Conservation (phyloP, 1,284 basidiomycete species). For the Trichosporon asahii region DNA sequence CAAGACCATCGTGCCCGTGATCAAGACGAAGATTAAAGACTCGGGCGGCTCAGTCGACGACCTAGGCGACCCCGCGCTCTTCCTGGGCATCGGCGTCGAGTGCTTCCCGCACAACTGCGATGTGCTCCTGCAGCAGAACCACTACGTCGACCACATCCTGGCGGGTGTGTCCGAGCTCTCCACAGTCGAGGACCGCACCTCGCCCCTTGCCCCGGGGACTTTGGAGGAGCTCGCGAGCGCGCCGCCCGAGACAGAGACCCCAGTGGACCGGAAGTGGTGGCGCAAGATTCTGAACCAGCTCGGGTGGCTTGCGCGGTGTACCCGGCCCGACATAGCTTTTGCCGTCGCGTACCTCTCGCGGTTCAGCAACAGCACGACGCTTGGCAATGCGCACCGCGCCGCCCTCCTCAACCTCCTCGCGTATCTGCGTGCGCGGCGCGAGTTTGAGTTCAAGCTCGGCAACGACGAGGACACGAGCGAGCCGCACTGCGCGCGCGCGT, state of each 20-base stretch:
- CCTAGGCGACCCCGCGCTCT: not conserved
- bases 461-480: constrained; percentile 9
- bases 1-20: constrained; percentile 2
- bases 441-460: constrained; percentile 8
- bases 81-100: constrained; percentile 5
- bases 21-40: constrained; percentile 1
- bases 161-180: not conserved
- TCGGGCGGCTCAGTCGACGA: not conserved
- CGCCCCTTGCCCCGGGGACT: not conserved
- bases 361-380: not conserved
- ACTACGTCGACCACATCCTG: not conserved
- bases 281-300: not conserved
- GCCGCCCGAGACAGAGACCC: not conserved
- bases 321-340: not conserved
- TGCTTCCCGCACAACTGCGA: constrained; percentile 10
- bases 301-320: not conserved
- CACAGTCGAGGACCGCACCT: not conserved
- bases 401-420: not conserved
- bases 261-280: constrained; percentile 4
- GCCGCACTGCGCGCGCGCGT: constrained; percentile 2
- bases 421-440: not conserved
- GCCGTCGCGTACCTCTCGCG: constrained; percentile 3
- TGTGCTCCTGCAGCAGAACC: constrained; percentile 5
- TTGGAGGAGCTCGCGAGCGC: not conserved
- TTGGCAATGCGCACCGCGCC: not conserved